Evolutionary conservation across 108 stramenopile species (phyloP).

Genomic region (Conticribra guillardii): DNA sequence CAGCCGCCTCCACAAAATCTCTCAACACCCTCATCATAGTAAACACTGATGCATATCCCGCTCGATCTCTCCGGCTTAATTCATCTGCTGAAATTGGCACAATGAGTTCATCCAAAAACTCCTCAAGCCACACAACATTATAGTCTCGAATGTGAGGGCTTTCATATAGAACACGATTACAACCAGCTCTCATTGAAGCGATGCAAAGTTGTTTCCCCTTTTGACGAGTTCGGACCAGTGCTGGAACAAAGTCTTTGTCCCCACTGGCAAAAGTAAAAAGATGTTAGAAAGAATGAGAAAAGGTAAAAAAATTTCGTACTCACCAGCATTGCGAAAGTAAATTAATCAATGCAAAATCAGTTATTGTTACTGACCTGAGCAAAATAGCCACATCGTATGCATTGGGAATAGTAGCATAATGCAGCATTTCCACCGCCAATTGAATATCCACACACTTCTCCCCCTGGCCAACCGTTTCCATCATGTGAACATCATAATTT

Average conservation of each 20-base stretch:
- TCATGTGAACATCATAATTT: slow-evolving; percentile 84
- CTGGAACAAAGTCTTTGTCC: slow-evolving; percentile 89
- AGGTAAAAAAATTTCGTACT: too few species aligned
- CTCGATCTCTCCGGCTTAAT: slow-evolving; percentile 32
- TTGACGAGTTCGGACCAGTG: slow-evolving; percentile 82
- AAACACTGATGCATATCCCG: slow-evolving; percentile 51
- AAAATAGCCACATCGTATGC: slow-evolving; percentile 89
- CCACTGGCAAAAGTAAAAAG: slow-evolving; percentile 35
- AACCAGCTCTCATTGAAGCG: slow-evolving; percentile 64
- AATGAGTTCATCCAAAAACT: slow-evolving; percentile 67
- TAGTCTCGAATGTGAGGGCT: slow-evolving; percentile 78
- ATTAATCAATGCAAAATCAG: too few species aligned
- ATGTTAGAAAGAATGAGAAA: background rate
- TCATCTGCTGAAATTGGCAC: slow-evolving; percentile 46
- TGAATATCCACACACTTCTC: slow-evolving; percentile 94
- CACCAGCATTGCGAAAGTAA: too few species aligned
- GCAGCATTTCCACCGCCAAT: slow-evolving; percentile 87
- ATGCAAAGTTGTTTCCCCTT: slow-evolving; percentile 81
- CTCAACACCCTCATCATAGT: slow-evolving; percentile 66
- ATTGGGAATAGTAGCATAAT: slow-evolving; percentile 86
- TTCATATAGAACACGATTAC: slow-evolving; percentile 67
- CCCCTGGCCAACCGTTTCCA: slow-evolving; percentile 72
- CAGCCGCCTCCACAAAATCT: slow-evolving; percentile 66
- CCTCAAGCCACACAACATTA: slow-evolving; percentile 78
- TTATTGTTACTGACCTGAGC: slow-evolving; percentile 50